A percentile compares a stretch with the other conserved stretches of the same genome.
Evolutionary conservation across 2,329 filamentous ascomycete species (phyloP).

Genomic region (Aspergillus fijiensis): DNA sequence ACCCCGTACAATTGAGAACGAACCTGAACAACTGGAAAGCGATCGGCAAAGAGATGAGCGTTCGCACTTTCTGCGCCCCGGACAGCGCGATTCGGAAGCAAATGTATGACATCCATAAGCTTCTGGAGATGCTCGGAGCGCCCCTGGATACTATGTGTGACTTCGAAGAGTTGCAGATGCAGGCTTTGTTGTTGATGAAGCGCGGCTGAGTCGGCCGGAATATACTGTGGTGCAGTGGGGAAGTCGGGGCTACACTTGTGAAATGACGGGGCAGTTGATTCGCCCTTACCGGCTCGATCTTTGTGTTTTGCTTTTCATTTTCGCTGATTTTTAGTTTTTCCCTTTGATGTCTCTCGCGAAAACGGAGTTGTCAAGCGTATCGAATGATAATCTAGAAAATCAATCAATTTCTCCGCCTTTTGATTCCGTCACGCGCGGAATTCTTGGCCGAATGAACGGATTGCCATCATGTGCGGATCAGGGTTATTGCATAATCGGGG

Average conservation of each 20-base stretch:
- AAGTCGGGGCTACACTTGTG: too few relatives aligned
- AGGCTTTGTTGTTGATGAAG: slow-evolving; percentile 34
- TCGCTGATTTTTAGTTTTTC: too few relatives aligned
- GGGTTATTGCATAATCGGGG: not conserved
- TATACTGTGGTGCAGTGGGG: too few relatives aligned
- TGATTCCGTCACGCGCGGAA: too few relatives aligned
- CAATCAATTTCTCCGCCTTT: not conserved
- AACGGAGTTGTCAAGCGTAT: too few relatives aligned
- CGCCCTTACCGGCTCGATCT: too few relatives aligned
- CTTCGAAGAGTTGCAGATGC: slow-evolving; percentile 40
- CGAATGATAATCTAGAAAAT: not conserved
- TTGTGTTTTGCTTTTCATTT: too few relatives aligned
- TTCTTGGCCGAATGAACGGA: not conserved
- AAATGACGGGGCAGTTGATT: too few relatives aligned
- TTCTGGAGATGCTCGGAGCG: slow-evolving; percentile 52
- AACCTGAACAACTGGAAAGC: slow-evolving; percentile 52
- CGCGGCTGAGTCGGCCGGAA: not conserved
- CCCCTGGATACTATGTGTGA: slow-evolving; percentile 38
- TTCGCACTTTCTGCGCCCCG: slow-evolving; percentile 52
- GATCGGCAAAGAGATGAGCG: slow-evolving; percentile 48
- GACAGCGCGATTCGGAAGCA: slow-evolving; percentile 52
- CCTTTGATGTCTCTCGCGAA: too few relatives aligned
- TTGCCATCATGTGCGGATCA: not conserved
- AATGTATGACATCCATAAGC: slow-evolving; percentile 49
- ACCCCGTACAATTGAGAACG: slow-evolving; percentile 44